Conservation (phyloP, 371 early-diverging fungal genomes). For the Fennellomyces sp. region DNA sequence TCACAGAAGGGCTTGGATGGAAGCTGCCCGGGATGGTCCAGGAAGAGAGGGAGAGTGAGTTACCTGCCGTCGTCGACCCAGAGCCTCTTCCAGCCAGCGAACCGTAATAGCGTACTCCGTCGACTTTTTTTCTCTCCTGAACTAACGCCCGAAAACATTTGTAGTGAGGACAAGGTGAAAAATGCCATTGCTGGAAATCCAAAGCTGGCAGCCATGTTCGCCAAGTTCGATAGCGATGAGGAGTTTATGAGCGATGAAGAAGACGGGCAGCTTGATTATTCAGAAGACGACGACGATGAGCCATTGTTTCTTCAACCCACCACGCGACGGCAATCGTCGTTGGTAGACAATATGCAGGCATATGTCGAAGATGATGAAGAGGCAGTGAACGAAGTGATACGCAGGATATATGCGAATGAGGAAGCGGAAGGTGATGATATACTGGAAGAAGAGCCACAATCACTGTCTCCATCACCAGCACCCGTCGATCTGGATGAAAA, state of each 20-base stretch:
- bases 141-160: no score
- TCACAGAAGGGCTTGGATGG: conserved; percentile 70
- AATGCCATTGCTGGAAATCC: conserved; percentile 37
- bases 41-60: conserved; percentile 2
- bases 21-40: conserved; percentile 47
- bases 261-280: background rate
- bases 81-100: background rate
- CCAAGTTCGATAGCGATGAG: conserved; percentile 17
- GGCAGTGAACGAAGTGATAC: conserved; percentile 46
- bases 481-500: conserved; percentile 4
- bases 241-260: background rate
- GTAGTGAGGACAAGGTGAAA: conserved; percentile 28
- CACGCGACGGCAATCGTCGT: background rate
- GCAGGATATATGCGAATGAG: conserved; percentile 43
- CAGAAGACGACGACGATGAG: conserved; percentile 32
- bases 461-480: background rate
- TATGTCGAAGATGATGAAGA: conserved; percentile 59
- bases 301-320: conserved; percentile 13
- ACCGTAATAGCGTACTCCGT: no score
- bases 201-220: conserved; percentile 31
- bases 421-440: background rate
- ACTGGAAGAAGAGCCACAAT: conserved; percentile 5
- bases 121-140: no score
- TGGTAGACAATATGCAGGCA: conserved; percentile 39
- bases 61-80: background rate